phyloP scores from a whole-genome alignment of 371 early-diverging fungal species.

The Lichtheimia ramosa region DNA sequence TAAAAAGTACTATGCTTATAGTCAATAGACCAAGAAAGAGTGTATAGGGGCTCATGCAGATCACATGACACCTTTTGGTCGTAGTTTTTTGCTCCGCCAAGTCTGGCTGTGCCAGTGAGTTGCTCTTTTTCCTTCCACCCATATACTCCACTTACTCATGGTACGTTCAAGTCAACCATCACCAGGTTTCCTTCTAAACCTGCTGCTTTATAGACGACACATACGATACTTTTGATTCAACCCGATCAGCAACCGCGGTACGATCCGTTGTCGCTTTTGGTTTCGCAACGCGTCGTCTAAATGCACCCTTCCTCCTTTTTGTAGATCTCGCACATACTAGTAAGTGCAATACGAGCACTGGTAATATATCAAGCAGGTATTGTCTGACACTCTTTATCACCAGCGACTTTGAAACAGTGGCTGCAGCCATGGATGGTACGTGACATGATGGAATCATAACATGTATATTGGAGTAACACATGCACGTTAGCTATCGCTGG shows the following conservation, averaged over 20 bases:
- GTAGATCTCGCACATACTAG: slow-evolving; percentile 16
- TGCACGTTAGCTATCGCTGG: slow-evolving; percentile 45
- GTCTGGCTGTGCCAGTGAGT: too few relatives aligned
- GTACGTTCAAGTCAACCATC: too few relatives aligned
- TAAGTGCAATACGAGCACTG: slow-evolving; percentile 1
- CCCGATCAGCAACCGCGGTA: slow-evolving; percentile 10
- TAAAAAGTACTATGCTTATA: too few relatives aligned
- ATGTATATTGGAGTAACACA: too few relatives aligned
- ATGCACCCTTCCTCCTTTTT: not conserved
- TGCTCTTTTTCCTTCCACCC: too few relatives aligned
- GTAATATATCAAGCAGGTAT: not conserved
- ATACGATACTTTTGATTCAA: slow-evolving; percentile 14
- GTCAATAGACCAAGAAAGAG: too few relatives aligned
- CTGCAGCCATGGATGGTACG: slow-evolving; percentile 14
- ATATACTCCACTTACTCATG: too few relatives aligned
- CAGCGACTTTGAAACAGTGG: slow-evolving; percentile 8
- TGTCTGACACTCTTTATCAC: not conserved
- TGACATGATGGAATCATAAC: not conserved
- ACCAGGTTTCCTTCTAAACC: too few relatives aligned
- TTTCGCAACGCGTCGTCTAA: not conserved
- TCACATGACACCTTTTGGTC: too few relatives aligned
- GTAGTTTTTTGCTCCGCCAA: too few relatives aligned
- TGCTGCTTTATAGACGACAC: not conserved
- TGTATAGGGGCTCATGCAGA: too few relatives aligned
- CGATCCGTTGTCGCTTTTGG: not conserved